A percentile compares a stretch with the other conserved stretches of the same genome.
phyloP scores from a whole-genome alignment of 164 flowering plant species.

The Tetrastigma voinierianum region DNA sequence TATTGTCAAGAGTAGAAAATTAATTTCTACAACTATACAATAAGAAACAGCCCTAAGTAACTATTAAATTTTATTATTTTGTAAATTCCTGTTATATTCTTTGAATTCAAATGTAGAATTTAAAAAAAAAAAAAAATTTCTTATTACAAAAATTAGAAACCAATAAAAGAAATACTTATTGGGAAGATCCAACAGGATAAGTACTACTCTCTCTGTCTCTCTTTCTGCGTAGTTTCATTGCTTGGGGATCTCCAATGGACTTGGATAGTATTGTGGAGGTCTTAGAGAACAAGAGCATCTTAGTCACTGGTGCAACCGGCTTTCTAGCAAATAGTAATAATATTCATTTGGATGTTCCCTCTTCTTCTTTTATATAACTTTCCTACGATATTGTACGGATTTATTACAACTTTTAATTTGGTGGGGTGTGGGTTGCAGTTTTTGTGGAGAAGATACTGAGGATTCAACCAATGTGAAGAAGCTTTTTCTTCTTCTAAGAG shows the following conservation, averaged over 20 bases:
- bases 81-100: too few relatives aligned
- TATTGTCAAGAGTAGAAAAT: too few relatives aligned
- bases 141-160: too few relatives aligned
- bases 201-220: too few relatives aligned
- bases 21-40: too few relatives aligned
- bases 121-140: too few relatives aligned
- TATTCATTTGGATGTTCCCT: slow-evolving; percentile 3
- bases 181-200: too few relatives aligned
- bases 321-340: slow-evolving; percentile 50
- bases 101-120: too few relatives aligned
- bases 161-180: too few relatives aligned
- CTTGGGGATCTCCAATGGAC: slow-evolving; percentile 21
- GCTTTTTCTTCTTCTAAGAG: slow-evolving; percentile 30
- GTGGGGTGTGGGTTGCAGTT: slow-evolving; percentile 8
- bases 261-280: slow-evolving; percentile 24
- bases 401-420: not conserved
- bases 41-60: too few relatives aligned
- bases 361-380: not conserved
- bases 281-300: slow-evolving; percentile 34
- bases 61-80: too few relatives aligned
- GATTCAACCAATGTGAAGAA: slow-evolving; percentile 29
- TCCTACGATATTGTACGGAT: not conserved
- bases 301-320: slow-evolving; percentile 52
- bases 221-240: too few relatives aligned
- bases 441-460: slow-evolving; percentile 32